A percentile compares a stretch with the other conserved stretches of the same genome.
Conservation (phyloP, 331 rosid genomes). For the Quercus lobata region DNA sequence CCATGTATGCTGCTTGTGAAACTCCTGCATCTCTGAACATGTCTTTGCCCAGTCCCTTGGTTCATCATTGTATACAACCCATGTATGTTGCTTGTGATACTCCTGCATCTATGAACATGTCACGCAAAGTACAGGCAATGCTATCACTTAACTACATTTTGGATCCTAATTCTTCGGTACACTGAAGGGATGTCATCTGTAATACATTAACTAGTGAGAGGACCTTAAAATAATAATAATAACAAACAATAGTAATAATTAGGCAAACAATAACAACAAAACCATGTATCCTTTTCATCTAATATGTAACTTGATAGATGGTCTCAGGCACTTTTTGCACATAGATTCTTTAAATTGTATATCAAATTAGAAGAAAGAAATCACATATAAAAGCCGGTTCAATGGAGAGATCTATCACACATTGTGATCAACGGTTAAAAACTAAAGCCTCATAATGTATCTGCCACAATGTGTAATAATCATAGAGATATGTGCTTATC, state of each 20-base stretch:
- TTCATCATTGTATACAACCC: constrained; percentile 35
- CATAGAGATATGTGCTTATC: too few species aligned
- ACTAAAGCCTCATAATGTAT: background rate
- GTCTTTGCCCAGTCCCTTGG: constrained; percentile 17
- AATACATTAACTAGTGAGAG: constrained; percentile 32
- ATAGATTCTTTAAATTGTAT: background rate
- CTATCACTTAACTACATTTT: constrained; percentile 38
- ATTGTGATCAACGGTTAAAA: background rate
- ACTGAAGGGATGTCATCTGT: constrained; percentile 55
- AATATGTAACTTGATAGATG: background rate
- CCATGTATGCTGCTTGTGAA: constrained; percentile 31
- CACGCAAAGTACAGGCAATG: constrained; percentile 39
- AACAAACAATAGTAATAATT: too few species aligned
- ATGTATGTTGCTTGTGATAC: constrained; percentile 30
- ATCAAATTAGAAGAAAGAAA: background rate
- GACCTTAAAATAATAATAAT: background rate
- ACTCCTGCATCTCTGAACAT: constrained; percentile 43
- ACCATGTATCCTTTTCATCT: background rate
- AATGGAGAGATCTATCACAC: background rate
- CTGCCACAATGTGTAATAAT: too few species aligned
- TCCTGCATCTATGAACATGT: constrained; percentile 42
- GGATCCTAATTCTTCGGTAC: constrained; percentile 53
- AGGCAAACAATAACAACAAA: background rate
- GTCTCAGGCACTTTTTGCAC: background rate
- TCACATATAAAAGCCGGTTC: background rate